Conservation (phyloP, 192 early-diverging fungal genomes). For the Haplosporangium gracile region DNA sequence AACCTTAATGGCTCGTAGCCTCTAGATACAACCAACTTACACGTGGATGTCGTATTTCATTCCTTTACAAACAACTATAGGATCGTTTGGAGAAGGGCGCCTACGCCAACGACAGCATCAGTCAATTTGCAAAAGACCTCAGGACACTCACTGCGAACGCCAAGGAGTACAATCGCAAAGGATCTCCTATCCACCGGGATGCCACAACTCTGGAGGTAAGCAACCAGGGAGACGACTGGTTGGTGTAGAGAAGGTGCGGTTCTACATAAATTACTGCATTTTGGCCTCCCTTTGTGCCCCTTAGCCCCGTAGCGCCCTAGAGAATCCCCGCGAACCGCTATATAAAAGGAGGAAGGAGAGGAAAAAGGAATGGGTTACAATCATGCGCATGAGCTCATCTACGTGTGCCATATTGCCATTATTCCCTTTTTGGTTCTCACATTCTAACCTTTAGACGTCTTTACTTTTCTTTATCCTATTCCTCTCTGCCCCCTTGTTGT, state of each 20-base stretch:
- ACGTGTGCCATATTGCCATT: neutral
- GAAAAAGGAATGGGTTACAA: neutral
- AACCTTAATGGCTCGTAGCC: neutral
- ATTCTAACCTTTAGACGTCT: neutral
- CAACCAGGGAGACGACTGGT: neutral
- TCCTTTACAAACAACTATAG: slow-evolving; percentile 4
- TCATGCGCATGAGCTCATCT: slow-evolving; percentile 7
- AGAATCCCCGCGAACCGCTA: neutral
- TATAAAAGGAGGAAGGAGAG: neutral
- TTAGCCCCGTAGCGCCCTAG: neutral
- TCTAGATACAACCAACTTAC: neutral
- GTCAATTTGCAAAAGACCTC: slow-evolving; percentile 37
- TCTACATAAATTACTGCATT: neutral
- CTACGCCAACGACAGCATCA: slow-evolving; percentile 34
- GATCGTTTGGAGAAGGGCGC: slow-evolving; percentile 30
- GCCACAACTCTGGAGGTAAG: slow-evolving; percentile 52
- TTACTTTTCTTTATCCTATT: neutral
- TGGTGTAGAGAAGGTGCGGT: neutral
- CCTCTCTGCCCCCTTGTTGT: neutral
- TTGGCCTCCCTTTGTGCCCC: neutral
- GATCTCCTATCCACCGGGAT: slow-evolving; percentile 54
- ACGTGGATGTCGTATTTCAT: neutral
- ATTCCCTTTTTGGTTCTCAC: neutral
- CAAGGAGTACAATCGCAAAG: slow-evolving; percentile 56
- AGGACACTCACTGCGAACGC: slow-evolving; percentile 48